Conservation (phyloP, 352 stramenopile species). For the Globisporangium solare region DNA sequence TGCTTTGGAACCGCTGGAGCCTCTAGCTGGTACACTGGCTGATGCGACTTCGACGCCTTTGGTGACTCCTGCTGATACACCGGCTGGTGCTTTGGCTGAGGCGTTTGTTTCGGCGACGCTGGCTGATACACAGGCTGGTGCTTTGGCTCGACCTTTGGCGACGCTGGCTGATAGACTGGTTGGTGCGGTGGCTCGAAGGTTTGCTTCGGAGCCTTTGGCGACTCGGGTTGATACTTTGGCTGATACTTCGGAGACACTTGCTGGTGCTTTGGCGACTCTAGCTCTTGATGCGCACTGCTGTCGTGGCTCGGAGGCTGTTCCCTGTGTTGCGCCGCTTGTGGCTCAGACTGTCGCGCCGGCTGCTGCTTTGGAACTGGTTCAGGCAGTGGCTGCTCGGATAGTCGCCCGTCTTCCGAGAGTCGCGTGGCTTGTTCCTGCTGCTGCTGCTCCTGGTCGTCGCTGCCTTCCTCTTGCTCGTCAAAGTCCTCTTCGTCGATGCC, state of each 20-base stretch:
- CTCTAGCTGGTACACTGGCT: neutral
- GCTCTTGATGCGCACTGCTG: too few species aligned
- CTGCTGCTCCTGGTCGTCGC: constrained; percentile 10
- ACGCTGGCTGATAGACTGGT: neutral
- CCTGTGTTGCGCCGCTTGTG: neutral
- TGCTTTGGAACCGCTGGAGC: neutral
- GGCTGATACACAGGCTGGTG: neutral
- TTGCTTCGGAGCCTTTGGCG: too few species aligned
- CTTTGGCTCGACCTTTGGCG: neutral
- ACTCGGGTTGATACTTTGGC: neutral
- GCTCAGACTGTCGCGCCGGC: too few species aligned
- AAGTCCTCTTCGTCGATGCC: constrained; percentile 5
- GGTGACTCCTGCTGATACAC: neutral
- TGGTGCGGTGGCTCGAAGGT: neutral
- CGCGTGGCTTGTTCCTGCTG: constrained; percentile 8
- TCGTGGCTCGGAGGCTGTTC: neutral
- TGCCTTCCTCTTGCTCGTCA: neutral
- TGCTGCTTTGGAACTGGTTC: too few species aligned
- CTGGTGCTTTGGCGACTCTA: too few species aligned
- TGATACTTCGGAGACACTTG: neutral
- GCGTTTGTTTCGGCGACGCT: neutral
- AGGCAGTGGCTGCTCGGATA: too few species aligned
- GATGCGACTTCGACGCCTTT: neutral
- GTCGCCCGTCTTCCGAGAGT: too few species aligned
- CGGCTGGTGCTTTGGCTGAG: neutral